Base-by-base conservation (phyloP, 1,284 basidiomycete genomes). In the Malassezia slooffiae region DNA sequence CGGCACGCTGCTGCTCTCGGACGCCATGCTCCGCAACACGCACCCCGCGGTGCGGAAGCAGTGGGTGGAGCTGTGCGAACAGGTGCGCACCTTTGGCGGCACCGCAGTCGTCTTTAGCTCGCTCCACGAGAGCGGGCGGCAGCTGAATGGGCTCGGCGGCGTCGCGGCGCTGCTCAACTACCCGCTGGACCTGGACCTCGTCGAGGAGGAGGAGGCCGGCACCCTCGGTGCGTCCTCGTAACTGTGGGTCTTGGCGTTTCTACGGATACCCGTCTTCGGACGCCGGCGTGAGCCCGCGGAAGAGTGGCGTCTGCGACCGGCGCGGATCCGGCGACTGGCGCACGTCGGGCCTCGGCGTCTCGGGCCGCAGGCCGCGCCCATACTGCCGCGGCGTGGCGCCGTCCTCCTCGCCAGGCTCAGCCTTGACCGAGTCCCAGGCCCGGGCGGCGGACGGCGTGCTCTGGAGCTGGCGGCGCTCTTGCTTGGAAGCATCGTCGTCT, bases 81-180 rank as follows among this genome's bases (percentile, higher is more conserved):
- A 80, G 30, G 88, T 95, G 13, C 80, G 84, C 53, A 76, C 80
- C 36, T 86, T 84, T 54, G 87, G 89, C 22, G 93, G 82, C 28
- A 88, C 96, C 66, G 88, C 89, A 4, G 74, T 95, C 34, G 89
- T 96, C 55, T 97, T 97, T 71, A 93, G 88, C 6, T 91, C 86
- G 60, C 95, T 97, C 91, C 93, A 99, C 70, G 91, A 97, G 71
- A 87, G 85, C 20, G 93, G 93, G 16, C 55, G 57, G 17, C 65
- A 97, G 71, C 75, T 99, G 21, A 96, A 96, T 70, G 82, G 90
- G 54, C 70, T 97, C 35, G 90, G 89, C 4, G 93, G 93, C 1
- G 81, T 97, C 29, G 91, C 91, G 9, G 91, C 93, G 2, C 87
- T 97, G 44, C 72, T 99, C 44, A 95, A 87, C 1, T 99, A 89